Base-by-base conservation (phyloP, 2,329 filamentous ascomycete species). In the Arthrobotrys megalospora region DNA sequence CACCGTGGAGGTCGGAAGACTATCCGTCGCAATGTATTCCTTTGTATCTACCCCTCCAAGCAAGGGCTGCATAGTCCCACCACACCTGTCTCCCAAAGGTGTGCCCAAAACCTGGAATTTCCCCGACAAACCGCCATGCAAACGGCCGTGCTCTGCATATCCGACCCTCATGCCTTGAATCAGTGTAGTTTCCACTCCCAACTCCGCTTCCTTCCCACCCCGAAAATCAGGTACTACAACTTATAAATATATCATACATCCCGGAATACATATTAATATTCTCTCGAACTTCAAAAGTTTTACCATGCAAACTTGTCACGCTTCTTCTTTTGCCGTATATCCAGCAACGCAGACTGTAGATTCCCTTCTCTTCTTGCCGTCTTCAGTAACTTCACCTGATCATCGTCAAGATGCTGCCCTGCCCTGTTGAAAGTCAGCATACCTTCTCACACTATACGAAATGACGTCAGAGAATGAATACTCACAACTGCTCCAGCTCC, bases 321-420 rank as follows among this genome's bases (percentile, higher is more conserved):
- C 86, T 97, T 97, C 70, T 90, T 81, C 76, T 81, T 91, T 86
- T 97, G 85, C 95, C 96, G 69, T 52, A 97, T 87, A 85, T 96
- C 91, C 80, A 98, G 85, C 82, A 97, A 85, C 81, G 89, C 89
- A 85, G 98, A 94, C 83, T 97, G 92, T 83, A 96, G 97, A 83
- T 95, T 91, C 0, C 96, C 96, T 81, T 97, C 81, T 81, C 90
- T 89, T 83, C 93, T 89, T 38, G 96, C 94, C 85, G 87, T 91
- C 87, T 96, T 96, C 83, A 99, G 84, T 83, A 87, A 89, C 85
- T 89, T 91, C 48, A 97, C 93, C 85, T 99, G 96, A 70, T 95
- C 91, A 82, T 98, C 94, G 12, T 93, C 89, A 66, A 97, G 84
- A 72, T 87, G 87, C 78, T 94, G 86, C 0, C 94, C 94, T 2